Percentiles rank a stretch among this genome's conserved stretches.
Evolutionary conservation across 1,139 yeast species (phyloP).

Genomic region (Debaryomyces psychrophilus): DNA sequence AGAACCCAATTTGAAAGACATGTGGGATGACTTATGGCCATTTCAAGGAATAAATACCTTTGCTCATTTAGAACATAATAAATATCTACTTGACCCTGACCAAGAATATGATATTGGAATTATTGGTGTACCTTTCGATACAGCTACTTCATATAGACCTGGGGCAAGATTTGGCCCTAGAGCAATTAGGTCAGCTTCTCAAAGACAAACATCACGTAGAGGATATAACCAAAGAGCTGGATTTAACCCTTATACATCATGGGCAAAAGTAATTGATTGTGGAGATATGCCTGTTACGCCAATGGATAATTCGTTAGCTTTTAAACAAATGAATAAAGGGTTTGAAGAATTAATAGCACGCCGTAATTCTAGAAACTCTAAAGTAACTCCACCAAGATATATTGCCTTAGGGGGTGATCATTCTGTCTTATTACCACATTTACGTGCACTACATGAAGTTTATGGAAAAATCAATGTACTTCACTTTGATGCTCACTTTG

Average conservation of each 20-base stretch:
- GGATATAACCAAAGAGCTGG: conserved; percentile 72
- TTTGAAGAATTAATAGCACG: conserved; percentile 57
- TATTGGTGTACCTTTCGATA: conserved; percentile 78
- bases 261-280: conserved; percentile 76
- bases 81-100: conserved; percentile 56
- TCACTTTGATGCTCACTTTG: conserved; percentile 81
- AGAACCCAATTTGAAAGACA: conserved; percentile 45
- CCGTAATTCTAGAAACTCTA: conserved; percentile 27
- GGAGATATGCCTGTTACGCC: conserved; percentile 84
- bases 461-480: conserved; percentile 70
- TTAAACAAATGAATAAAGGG: conserved; percentile 70
- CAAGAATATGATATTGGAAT: conserved; percentile 63
- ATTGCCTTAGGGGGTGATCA: conserved; percentile 82
- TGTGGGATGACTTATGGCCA: conserved; percentile 71
- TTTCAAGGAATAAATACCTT: conserved; percentile 72
- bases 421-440: conserved; percentile 68
- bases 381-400: conserved; percentile 55
- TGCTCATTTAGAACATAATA: conserved; percentile 66
- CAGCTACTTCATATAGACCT: conserved; percentile 72
- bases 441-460: conserved; percentile 59
- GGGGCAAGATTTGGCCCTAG: conserved; percentile 85
- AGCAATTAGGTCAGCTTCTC: conserved; percentile 73
- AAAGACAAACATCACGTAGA: conserved; percentile 65
- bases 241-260: conserved; percentile 62
- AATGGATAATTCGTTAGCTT: conserved; percentile 70